A percentile compares a stretch with the other conserved stretches of the same genome.
Conservation (phyloP, 1,284 basidiomycete species). For the Heterobasidion occidentale region DNA sequence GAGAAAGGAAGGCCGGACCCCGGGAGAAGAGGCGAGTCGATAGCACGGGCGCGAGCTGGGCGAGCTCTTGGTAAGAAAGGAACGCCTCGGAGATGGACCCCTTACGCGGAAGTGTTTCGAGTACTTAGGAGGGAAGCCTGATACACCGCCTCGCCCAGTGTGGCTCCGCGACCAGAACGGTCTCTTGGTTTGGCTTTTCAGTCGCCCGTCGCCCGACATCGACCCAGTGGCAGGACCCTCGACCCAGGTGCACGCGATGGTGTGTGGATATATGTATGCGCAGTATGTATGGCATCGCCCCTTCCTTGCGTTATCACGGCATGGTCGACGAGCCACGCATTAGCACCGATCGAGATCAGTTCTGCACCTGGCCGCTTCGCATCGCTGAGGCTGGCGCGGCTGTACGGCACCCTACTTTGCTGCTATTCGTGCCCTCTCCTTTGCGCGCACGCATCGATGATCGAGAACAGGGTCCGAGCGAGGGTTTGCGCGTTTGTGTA, state of each 20-base stretch:
- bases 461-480: too few species aligned
- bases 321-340: background rate
- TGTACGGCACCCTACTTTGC: too few species aligned
- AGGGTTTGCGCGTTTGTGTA: too few species aligned
- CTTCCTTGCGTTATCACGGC: too few species aligned
- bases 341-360: background rate
- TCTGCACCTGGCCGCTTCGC: background rate
- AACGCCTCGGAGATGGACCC: background rate
- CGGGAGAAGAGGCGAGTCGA: background rate
- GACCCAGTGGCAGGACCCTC: too few species aligned
- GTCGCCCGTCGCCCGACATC: too few species aligned
- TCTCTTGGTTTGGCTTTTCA: background rate
- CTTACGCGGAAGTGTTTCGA: background rate
- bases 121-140: background rate
- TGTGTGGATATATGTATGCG: too few species aligned
- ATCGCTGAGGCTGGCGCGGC: too few species aligned
- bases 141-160: background rate
- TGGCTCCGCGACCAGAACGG: background rate
- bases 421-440: too few species aligned
- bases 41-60: background rate
- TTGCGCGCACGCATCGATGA: too few species aligned
- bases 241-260: too few species aligned
- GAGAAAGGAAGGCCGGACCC: conserved; percentile 1
- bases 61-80: background rate
- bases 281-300: too few species aligned